phyloP scores from a whole-genome alignment of 352 stramenopile species.

The Globisporangium polare region DNA sequence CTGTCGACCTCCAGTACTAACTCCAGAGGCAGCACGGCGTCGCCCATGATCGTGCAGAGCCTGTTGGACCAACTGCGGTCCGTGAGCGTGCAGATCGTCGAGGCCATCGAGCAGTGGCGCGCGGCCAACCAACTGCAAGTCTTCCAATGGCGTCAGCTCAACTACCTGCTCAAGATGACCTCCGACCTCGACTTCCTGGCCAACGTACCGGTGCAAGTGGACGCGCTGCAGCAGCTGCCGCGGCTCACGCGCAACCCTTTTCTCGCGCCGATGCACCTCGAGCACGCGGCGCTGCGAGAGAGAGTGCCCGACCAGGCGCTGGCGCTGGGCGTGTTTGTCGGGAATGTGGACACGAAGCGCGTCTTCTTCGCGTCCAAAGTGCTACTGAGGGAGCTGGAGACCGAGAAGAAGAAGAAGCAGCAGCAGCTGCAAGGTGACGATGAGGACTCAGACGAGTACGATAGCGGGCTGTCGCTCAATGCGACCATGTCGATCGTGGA shows the following conservation, averaged over 20 bases:
- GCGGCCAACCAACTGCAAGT: slow-evolving; percentile 20
- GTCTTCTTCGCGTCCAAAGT: slow-evolving; percentile 49
- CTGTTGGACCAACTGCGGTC: slow-evolving; percentile 58
- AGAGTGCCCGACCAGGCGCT: slow-evolving; percentile 15
- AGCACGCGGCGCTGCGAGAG: slow-evolving; percentile 48
- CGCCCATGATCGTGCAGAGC: slow-evolving; percentile 60
- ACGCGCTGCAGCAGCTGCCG: slow-evolving; percentile 38
- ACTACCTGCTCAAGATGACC: slow-evolving; percentile 82
- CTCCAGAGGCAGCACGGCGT: slow-evolving; percentile 17
- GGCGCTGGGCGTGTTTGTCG: slow-evolving; percentile 39
- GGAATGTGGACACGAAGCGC: slow-evolving; percentile 50
- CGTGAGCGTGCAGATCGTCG: slow-evolving; percentile 63
- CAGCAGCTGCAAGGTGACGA: neutral
- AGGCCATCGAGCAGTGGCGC: slow-evolving; percentile 64
- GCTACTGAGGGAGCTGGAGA: slow-evolving; percentile 39
- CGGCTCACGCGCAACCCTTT: slow-evolving; percentile 65
- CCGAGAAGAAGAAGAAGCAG: slow-evolving; percentile 12
- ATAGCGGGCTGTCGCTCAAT: neutral
- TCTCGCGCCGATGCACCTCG: slow-evolving; percentile 47
- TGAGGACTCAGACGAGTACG: neutral
- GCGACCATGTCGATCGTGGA: neutral
- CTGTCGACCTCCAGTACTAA: slow-evolving; percentile 4
- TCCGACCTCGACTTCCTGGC: slow-evolving; percentile 57
- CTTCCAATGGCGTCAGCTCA: slow-evolving; percentile 75
- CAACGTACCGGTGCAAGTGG: slow-evolving; percentile 21